Base-by-base conservation (phyloP, 2,329 filamentous ascomycete genomes). In the Zymoseptoria crescenta region DNA sequence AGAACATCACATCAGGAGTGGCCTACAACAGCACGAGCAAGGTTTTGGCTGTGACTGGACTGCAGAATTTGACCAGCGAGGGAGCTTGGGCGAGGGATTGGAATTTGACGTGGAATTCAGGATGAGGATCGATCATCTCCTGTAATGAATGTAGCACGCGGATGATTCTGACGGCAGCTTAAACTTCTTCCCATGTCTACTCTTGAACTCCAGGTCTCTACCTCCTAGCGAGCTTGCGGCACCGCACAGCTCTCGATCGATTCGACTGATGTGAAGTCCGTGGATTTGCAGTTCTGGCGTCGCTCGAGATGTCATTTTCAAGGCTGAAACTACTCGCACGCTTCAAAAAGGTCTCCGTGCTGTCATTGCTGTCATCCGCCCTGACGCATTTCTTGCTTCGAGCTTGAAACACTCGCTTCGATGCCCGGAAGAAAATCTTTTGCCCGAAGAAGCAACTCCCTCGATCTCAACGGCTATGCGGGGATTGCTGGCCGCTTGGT, bases 71-170 rank as follows among this genome's bases (percentile, higher is more conserved):
- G 30, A 86, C 83, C 0, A 62, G 67, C 0, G 62, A 68, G 2
- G 84, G 84, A 4, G 83, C 83, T 16, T 89, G 83, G 81, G 73
- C 68, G 28, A 64, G 70, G 21, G 76, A 81, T 62, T 87, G 84
- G 85, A 76, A 76, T 8, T 67, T 87, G 66, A 78, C 72, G 54
- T 87, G 83, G 83, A 59, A 59, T 21, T 69, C 55, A 65, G 49
- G 21, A 19, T n/a, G 41, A 56, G n/a, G 19, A 24, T 41, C 6
- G 35, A 45, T 41, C 35, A 4, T 45, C 35, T 45, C 7, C 35
- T 45, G 35, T 45, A 16, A 45, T 4, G 1, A n/a, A 45, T 16
- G 16, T 10, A 7, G 10, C 16, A 45, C n/a, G 13, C 13, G 16
- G 16, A 45, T 45, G 16, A 45, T 45, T 6, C 3, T 4, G 4